Evolutionary conservation across 2,329 filamentous ascomycete genomes (phyloP), one percentile per base, ranked within the genome.

Genomic region (Hypoxylon sp.): DNA sequence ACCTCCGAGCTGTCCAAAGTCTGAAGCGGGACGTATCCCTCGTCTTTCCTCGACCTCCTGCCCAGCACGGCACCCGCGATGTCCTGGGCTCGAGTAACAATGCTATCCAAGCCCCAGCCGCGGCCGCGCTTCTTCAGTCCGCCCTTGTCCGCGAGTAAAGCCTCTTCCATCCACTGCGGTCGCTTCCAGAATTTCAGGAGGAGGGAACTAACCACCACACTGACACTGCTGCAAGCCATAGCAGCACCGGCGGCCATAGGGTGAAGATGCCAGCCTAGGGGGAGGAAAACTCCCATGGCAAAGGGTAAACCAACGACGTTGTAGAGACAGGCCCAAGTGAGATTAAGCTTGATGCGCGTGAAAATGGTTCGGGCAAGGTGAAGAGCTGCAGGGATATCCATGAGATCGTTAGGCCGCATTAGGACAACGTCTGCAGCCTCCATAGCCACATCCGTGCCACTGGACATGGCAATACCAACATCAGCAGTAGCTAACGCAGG

Each of bases 361-460:
- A 99, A 98, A 77, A 98, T 98, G 37, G 88, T 89, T 46, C 91
- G 89, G 20, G 93, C 91, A 10, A 99, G 90, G 73, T 94, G 86
- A 11, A 99, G 88, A 13, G 93, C 90, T 0, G 94, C 92, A 0
- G 96, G 93, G n/a, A 99, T 94, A 75, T 95, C 93, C 83, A 98
- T 93, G 2, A 99, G 87, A 75, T 98, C 92, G 70, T 94, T 92
- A 0, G 93, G 92, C 2, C 92, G 90, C 95, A 99, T 99, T 61
- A 99, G 90, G 14, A 99, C 96, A 17, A 99, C 90, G 75, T 97
- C 94, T 0, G 96, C 96, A 0, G 96, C 96, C 82, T 98, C 96
- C 90, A 99, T 97, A 55, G 96, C 96, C 1, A 99, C 95, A 78
- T 98, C 96, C 0, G 96, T 98, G 63, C 96, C 96, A 6, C 91